Base-by-base conservation (phyloP, 1,284 basidiomycete genomes). In the Austroboletus niveus region DNA sequence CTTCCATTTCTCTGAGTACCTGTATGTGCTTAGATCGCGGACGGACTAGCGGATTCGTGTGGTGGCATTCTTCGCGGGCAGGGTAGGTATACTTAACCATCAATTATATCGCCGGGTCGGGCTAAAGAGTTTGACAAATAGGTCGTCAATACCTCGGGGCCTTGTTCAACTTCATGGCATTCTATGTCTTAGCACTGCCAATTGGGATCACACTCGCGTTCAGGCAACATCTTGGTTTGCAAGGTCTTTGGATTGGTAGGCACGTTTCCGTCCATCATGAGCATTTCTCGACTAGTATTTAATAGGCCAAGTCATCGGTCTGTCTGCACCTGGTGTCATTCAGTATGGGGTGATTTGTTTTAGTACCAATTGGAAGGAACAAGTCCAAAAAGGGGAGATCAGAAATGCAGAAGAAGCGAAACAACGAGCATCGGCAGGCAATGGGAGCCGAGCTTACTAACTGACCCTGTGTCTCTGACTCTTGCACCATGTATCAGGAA, bases 111-210 rank as follows among this genome's bases (percentile, higher is more conserved):
- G 17, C 14, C 22, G 2, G 5, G 24, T 32, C 6, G n/a, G 7
- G 41, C 57, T 57, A 42, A 65, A 10, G 17, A 31, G 15, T 15
- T 3, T 4, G 30, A 10, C 5, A 5, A 54, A 43, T 57, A 83
- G 87, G 87, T 12, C 78, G 84, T 29, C 88, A 90, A 60, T 84
- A 86, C 58, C 76, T 89, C 11, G 87, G 87, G 10, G 88, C 87
- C 8, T 59, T 82, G 8, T 89, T 88, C 69, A 89, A 90, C 61
- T 65, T 87, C 40, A 69, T 87, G n/a, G 86, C 87, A 15, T 89
- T 89, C 67, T 90, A 89, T 58, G 73, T 88, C 3, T 69, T 89
- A 34, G 87, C 87, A 11, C 71, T 89, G 15, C 87, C 87, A 0
- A 69, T 89, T 41, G 87, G 87, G 3, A 81, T 89, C 47, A 78